Percentiles rank a stretch among this genome's conserved stretches.
phyloP scores from a whole-genome alignment of 73 alveolate species.

The Tetrahymena borealis region DNA sequence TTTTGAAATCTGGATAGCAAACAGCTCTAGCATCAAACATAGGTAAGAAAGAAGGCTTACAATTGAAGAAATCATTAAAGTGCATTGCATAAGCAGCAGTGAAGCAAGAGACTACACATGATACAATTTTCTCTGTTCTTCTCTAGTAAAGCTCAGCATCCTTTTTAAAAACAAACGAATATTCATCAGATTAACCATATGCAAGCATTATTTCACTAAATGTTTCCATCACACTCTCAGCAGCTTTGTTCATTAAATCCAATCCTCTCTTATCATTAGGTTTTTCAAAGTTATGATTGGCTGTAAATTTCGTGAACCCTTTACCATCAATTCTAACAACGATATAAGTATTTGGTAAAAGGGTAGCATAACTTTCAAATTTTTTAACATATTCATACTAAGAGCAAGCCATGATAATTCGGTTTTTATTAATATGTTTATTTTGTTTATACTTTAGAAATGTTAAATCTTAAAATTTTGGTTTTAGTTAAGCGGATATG shows the following conservation, averaged over 20 bases:
- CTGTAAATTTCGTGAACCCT: constrained; percentile 87
- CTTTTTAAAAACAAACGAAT: constrained; percentile 73
- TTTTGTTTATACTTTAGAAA: too few species aligned
- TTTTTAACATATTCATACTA: constrained; percentile 93
- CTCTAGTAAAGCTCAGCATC: constrained; percentile 42
- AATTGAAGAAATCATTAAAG: constrained; percentile 58
- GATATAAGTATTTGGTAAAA: constrained; percentile 82
- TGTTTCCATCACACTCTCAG: constrained; percentile 78
- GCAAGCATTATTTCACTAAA: constrained; percentile 87
- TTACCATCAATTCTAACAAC: constrained; percentile 94
- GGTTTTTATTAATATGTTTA: not conserved
- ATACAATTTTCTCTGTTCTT: constrained; percentile 65
- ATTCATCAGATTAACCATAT: constrained; percentile 97
- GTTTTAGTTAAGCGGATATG: not conserved
- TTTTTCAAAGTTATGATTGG: constrained; percentile 76
- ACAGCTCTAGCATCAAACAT: constrained; percentile 94
- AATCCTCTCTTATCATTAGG: constrained; percentile 91
- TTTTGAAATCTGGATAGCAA: constrained; percentile 86
- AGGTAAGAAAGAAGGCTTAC: constrained; percentile 61
- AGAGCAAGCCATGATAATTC: constrained; percentile 73
- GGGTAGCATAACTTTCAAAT: constrained; percentile 70
- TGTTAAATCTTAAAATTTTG: not conserved
- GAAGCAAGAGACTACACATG: constrained; percentile 78
- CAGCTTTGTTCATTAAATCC: constrained; percentile 78
- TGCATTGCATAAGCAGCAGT: constrained; percentile 82